Conservation (phyloP, 2,329 filamentous ascomycete genomes). For the Fusarium coffeatum region DNA sequence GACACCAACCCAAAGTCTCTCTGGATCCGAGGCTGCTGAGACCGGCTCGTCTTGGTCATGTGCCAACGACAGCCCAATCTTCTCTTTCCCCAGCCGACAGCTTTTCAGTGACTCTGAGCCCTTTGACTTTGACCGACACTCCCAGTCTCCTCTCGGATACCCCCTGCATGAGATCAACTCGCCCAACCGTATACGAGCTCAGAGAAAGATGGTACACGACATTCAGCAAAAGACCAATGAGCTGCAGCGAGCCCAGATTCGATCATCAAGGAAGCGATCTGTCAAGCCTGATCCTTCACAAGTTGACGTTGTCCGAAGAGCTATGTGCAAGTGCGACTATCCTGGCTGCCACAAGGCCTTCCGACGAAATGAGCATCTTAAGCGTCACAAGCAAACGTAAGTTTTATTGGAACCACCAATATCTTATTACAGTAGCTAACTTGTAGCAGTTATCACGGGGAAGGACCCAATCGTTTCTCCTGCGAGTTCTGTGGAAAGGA, state of each 20-base stretch:
- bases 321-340: conserved; percentile 60
- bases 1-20: conserved; percentile 55
- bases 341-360: conserved; percentile 62
- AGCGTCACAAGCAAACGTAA: conserved; percentile 65
- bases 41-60: conserved; percentile 55
- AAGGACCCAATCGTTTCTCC: conserved; percentile 54
- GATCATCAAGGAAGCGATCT: conserved; percentile 47
- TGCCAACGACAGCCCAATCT: conserved; percentile 56
- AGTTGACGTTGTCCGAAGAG: conserved; percentile 54
- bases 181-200: conserved; percentile 50
- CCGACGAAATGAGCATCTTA: conserved; percentile 66
- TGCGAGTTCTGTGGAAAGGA: conserved; percentile 59
- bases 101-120: conserved; percentile 49
- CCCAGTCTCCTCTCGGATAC: conserved; percentile 51
- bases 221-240: conserved; percentile 58
- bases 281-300: conserved; percentile 47
- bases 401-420: conserved; percentile 37
- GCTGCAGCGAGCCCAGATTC: conserved; percentile 57
- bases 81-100: conserved; percentile 53
- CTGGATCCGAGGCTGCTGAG: conserved; percentile 54
- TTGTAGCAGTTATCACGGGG: conserved; percentile 50
- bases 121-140: conserved; percentile 53
- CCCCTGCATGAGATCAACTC: conserved; percentile 50
- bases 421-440: background rate
- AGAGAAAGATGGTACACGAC: conserved; percentile 56